phyloP scores from a whole-genome alignment of 768 basidiomycete species.

The Pleurotus djamor region DNA sequence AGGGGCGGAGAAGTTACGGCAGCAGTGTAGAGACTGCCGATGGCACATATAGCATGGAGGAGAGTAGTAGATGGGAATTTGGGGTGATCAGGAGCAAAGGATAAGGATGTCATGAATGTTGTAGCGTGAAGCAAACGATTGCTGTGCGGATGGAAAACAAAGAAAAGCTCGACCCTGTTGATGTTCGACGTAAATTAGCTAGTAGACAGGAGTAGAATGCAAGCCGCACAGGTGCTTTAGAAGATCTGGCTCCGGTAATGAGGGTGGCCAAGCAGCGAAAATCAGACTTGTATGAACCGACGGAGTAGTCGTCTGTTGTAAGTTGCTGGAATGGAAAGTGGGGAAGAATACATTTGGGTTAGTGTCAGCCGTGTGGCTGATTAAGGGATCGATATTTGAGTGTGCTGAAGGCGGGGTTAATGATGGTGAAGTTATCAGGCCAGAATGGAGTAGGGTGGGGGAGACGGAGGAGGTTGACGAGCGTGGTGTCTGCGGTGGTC shows the following conservation, averaged over 20 bases:
- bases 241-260: conserved; percentile 60
- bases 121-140: conserved; percentile 66
- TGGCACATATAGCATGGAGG: conserved; percentile 86
- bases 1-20: conserved; percentile 57
- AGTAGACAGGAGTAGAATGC: neutral
- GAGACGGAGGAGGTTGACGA: conserved; percentile 4
- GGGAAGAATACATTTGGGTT: too few species aligned
- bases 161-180: conserved; percentile 73
- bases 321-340: too few species aligned
- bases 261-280: conserved; percentile 52
- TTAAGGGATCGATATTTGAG: neutral
- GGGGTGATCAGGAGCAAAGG: conserved; percentile 63
- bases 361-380: neutral
- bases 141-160: conserved; percentile 74
- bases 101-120: conserved; percentile 62
- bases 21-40: conserved; percentile 74
- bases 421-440: neutral
- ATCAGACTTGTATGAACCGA: neutral
- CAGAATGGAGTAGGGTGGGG: neutral
- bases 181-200: neutral
- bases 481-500: conserved; percentile 11
- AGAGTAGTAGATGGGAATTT: conserved; percentile 71
- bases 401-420: neutral
- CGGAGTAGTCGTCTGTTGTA: neutral
- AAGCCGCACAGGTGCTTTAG: conserved; percentile 63